These are phyloP conservation scores for Diaporthe caulivora DNA, from an alignment of 2,329 filamentous ascomycete species.

Conservation along the genomic window DNA sequence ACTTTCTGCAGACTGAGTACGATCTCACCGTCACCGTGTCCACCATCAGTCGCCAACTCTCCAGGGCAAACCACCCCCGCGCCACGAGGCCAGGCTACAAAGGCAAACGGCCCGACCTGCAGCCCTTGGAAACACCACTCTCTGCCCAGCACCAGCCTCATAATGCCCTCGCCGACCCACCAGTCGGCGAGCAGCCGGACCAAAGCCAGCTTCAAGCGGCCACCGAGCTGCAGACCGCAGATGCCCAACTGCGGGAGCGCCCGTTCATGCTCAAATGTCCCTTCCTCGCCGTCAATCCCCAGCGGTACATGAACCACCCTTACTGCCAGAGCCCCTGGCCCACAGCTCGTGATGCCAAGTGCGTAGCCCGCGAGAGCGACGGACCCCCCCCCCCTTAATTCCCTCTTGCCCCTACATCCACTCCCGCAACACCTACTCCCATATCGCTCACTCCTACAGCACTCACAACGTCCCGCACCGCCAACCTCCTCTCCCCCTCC, in stretches of 20 bases:
- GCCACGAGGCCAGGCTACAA: constrained; percentile 38
- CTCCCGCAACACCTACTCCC: no score
- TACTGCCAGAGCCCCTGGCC: constrained; percentile 37
- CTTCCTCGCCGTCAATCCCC: constrained; percentile 31
- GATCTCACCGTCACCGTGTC: constrained; percentile 37
- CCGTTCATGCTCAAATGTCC: constrained; percentile 32
- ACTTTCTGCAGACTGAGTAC: constrained; percentile 37
- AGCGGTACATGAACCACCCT: constrained; percentile 30
- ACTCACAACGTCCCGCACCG: no score
- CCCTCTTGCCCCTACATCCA: no score
- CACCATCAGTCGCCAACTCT: constrained; percentile 38
- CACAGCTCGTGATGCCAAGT: constrained; percentile 37
- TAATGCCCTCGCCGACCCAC: not conserved
- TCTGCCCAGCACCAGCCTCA: not conserved
- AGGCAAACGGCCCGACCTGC: constrained; percentile 37
- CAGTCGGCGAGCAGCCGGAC: constrained; percentile 8
- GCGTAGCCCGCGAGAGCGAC: constrained; percentile 22
- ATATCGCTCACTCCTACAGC: no score
- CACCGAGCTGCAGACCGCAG: not conserved
- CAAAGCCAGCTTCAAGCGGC: constrained; percentile 1
- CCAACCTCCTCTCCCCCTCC: no score
- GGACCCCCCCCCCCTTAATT: not conserved
- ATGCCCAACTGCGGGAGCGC: not conserved
- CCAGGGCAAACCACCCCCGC: constrained; percentile 34
- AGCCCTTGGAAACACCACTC: constrained; percentile 6